Conservation (phyloP, 805 yeast species). For the Tetrapisispora pingtungensis region DNA sequence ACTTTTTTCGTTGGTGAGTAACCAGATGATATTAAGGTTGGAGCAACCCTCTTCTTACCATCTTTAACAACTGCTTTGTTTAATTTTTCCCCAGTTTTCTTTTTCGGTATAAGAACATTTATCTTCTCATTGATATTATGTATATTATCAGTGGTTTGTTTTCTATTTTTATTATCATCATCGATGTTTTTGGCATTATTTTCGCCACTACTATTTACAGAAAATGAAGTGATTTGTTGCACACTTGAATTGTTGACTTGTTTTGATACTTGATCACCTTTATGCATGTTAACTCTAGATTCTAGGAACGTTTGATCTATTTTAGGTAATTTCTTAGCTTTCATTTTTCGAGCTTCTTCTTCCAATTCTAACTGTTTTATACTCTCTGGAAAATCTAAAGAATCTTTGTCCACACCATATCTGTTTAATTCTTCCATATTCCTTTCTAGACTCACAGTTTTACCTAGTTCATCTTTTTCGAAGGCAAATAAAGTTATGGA, state of each 20-base stretch:
- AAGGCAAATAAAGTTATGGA: constrained; percentile 59
- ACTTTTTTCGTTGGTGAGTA: constrained; percentile 13
- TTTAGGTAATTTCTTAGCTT: constrained; percentile 8
- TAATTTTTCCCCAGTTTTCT: constrained; percentile 20
- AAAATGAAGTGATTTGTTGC: not conserved
- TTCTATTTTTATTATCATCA: not conserved
- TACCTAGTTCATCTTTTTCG: constrained; percentile 54
- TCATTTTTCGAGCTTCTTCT: constrained; percentile 41
- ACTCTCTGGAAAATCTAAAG: constrained; percentile 79
- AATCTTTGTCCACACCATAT: constrained; percentile 83
- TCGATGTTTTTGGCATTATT: not conserved
- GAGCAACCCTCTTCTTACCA: constrained; percentile 69
- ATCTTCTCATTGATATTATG: constrained; percentile 4
- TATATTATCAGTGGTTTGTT: not conserved
- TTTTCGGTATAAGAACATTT: constrained; percentile 23
- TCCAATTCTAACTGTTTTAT: constrained; percentile 68
- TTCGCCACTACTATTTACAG: not conserved
- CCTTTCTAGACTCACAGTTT: constrained; percentile 50
- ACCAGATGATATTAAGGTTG: constrained; percentile 47
- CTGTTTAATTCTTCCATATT: constrained; percentile 62
- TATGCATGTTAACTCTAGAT: constrained; percentile 4
- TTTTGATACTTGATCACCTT: not conserved
- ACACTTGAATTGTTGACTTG: not conserved
- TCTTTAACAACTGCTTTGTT: constrained; percentile 57
- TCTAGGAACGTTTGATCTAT: constrained; percentile 5